Conservation (phyloP, 495 filamentous ascomycete species). For the Hypoxylon trugodes region DNA sequence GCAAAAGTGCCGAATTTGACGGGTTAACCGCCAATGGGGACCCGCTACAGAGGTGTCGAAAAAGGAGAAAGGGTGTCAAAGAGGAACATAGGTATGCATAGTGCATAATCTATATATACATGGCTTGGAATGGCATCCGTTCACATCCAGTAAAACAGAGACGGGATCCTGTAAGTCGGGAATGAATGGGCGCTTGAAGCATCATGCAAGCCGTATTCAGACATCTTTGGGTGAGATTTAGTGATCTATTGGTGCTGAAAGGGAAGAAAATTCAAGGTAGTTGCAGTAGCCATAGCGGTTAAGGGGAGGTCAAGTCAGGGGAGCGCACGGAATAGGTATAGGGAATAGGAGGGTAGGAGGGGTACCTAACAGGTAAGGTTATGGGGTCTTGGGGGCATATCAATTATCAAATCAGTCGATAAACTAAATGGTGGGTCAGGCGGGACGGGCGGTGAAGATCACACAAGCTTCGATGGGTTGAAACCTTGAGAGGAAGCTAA, state of each 20-base stretch:
- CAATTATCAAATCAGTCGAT: background rate
- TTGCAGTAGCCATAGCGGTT: constrained; percentile 30
- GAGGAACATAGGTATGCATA: constrained; percentile 12
- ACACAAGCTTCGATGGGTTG: constrained; percentile 12
- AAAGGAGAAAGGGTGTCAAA: constrained; percentile 14
- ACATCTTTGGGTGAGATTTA: constrained; percentile 9
- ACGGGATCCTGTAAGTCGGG: constrained; percentile 23
- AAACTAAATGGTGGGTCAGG: constrained; percentile 17
- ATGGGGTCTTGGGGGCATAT: background rate
- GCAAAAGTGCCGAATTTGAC: constrained; percentile 21
- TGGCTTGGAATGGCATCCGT: constrained; percentile 15
- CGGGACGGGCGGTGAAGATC: constrained; percentile 33
- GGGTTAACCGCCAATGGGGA: constrained; percentile 25
- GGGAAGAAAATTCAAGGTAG: background rate
- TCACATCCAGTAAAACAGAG: constrained; percentile 16
- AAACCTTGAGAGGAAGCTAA: too few species aligned
- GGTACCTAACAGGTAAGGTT: background rate
- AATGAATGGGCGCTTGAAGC: constrained; percentile 29
- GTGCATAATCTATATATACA: constrained; percentile 35
- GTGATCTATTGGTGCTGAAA: constrained; percentile 20
- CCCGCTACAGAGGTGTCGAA: constrained; percentile 3
- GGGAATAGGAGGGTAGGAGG: constrained; percentile 12
- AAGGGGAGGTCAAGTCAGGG: background rate
- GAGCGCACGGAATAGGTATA: background rate
- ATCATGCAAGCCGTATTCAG: constrained; percentile 25